phyloP scores from a whole-genome alignment of 2,329 filamentous ascomycete genomes.

The Cyphellophora europaea region DNA sequence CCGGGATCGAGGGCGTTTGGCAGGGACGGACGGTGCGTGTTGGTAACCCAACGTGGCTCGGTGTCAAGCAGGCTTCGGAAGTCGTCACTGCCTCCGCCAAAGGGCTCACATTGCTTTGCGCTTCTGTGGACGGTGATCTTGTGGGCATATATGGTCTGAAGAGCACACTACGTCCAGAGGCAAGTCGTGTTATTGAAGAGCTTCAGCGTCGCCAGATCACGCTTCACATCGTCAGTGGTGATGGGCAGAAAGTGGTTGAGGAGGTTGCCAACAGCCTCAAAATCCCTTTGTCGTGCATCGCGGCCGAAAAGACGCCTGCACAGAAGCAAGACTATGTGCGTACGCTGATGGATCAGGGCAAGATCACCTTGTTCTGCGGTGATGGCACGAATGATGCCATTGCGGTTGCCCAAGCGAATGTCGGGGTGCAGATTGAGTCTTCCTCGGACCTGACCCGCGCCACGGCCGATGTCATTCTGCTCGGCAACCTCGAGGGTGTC shows the following conservation, averaged over 20 bases:
- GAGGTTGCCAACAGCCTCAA: conserved; percentile 35
- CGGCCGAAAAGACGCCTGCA: conserved; percentile 39
- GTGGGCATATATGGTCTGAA: conserved; percentile 43
- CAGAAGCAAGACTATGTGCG: conserved; percentile 48
- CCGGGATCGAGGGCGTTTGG: conserved; percentile 18
- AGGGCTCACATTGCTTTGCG: conserved; percentile 46
- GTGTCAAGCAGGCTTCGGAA: conserved; percentile 20
- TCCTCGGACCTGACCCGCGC: conserved; percentile 50
- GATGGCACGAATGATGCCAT: conserved; percentile 74
- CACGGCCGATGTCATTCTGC: conserved; percentile 61
- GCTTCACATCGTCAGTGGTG: conserved; percentile 49
- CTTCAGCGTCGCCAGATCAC: conserved; percentile 40
- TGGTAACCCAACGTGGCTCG: conserved; percentile 26
- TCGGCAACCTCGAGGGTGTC: conserved; percentile 49
- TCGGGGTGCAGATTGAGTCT: conserved; percentile 59
- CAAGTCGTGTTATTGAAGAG: conserved; percentile 40
- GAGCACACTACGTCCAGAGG: conserved; percentile 39
- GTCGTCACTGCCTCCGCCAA: conserved; percentile 25
- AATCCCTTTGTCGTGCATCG: conserved; percentile 31
- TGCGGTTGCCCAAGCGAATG: conserved; percentile 59
- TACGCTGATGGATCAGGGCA: conserved; percentile 19
- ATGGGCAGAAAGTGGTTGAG: conserved; percentile 41
- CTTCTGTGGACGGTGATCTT: conserved; percentile 38
- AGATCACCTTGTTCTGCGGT: conserved; percentile 56
- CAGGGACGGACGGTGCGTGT: conserved; percentile 4